phyloP scores from a whole-genome alignment of 116 monocot species.

The Dioscorea cayenensis region DNA sequence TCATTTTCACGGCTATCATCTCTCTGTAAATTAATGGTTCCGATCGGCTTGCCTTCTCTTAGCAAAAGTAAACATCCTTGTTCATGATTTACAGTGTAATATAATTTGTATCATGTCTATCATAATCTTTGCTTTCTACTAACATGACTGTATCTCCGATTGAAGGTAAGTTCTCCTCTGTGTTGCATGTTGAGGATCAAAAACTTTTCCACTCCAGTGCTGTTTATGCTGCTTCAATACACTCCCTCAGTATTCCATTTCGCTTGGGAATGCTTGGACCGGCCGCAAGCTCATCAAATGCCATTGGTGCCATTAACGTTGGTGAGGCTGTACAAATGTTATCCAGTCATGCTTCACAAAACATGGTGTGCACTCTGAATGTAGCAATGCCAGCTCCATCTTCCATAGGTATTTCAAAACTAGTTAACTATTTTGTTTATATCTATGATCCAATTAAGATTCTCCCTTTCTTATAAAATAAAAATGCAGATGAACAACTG shows the following conservation, averaged over 20 bases:
- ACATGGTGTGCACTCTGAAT: conserved; percentile 65
- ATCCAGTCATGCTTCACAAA: conserved; percentile 63
- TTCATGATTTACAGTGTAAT: neutral
- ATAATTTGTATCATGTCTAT: neutral
- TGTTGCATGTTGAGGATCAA: conserved; percentile 54
- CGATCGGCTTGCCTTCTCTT: conserved; percentile 81
- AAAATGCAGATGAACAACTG: conserved; percentile 25
- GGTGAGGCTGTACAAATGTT: conserved; percentile 49
- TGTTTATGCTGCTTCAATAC: conserved; percentile 82
- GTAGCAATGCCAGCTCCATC: conserved; percentile 71
- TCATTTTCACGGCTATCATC: conserved; percentile 79
- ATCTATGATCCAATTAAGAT: neutral
- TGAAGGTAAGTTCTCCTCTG: conserved; percentile 56
- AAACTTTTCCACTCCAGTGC: conserved; percentile 88
- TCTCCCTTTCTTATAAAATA: conserved; percentile 1
- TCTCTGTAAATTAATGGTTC: conserved; percentile 64
- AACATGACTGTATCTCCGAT: neutral
- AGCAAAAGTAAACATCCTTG: conserved; percentile 39
- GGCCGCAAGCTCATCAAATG: conserved; percentile 18
- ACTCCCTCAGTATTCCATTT: conserved; percentile 71
- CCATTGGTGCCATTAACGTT: conserved; percentile 55
- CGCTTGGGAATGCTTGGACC: conserved; percentile 50
- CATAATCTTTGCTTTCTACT: neutral
- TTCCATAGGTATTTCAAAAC: conserved; percentile 42
- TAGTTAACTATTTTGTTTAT: neutral